Base-by-base conservation (phyloP, 179 eudicot species). In the Silene noctiflora region DNA sequence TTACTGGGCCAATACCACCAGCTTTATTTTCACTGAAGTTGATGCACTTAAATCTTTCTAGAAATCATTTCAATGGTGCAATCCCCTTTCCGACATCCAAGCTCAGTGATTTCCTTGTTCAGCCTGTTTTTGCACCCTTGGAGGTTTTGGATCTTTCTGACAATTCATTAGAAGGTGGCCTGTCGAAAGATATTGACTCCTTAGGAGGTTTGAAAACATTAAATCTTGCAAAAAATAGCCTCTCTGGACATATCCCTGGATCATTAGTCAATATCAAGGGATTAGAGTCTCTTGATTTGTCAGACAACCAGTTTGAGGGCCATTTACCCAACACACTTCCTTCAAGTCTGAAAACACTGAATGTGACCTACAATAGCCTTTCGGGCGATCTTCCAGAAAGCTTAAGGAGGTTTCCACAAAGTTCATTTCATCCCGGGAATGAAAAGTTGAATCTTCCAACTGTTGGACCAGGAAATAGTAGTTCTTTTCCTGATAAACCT, bases 371-470 rank as follows among this genome's bases (percentile, higher is more conserved):
- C 78, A 94, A 94, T 83, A 59, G 84, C 73, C 87, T 94, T 56
- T 79, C 88, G 0, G 98, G 98, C 20, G 35, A 72, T 22, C 72
- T 94, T 55, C 98, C 98, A 3, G 83, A 84, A 77, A 92, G 84
- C 77, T 85, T 90, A 81, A 76, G 67, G 39, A 77, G 69, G 1
- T 94, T 92, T 70, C 87, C 94, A 16, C 53, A 60, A n/a, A 73
- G 87, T 66, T 92, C 96, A 12, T 92, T 94, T 83, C 79, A 35
- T 72, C 98, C 98, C 21, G 98, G 98, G 73, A 94, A 94, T 75
- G 78, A 78, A 72, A 78, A 78, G 80, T 84, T 92, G 20, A 78
- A 16, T 67, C 56, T 77, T 64, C 83, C 87, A n/a, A 67, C 53
- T 19, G 75, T 59, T 42, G 77, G 79, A 56, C 22, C 84, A 39